Base-by-base conservation (phyloP, 306 rosid genomes). In the Lathyrus sativus region DNA sequence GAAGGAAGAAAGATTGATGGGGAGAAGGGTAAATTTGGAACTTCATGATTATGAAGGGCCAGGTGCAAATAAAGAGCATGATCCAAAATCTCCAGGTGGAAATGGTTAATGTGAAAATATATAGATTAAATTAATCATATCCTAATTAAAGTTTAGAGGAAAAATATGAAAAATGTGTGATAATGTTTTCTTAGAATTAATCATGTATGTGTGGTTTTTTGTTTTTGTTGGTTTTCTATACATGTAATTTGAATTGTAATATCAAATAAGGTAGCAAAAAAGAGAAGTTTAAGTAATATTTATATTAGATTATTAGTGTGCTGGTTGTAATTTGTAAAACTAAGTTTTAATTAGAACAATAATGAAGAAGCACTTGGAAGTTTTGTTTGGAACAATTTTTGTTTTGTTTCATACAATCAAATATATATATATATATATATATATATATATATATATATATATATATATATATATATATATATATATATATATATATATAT, bases 11-110 rank as follows among this genome's bases (percentile, higher is more conserved):
- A 68, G 15, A 51, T 31, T 65, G 2, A 11, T 31, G 56, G 76
- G 31, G 18, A 75, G 84, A 57, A 80, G 84, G 44, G 56, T 76
- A 0, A 54, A 56, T 71, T 57, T 79, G 59, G 79, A 70, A 57
- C 51, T 41, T 11, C 65, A 71, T 33, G 84, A 80, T 37, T 76
- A 76, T 62, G 75, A 56, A 33, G 75, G 68, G 8, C 65, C 84
- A 3, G 75, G 75, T 15, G 81, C 72, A 53, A 80, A 80, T 55
- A 46, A 4, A 19, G 78, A 54, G 54, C 78, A 80, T 76, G 46
- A 76, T 64, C 84, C 84, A 11, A 72, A 54, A 18, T 2, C 77
- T 62, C 84, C 84, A n/a, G 54, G 76, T 28, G 54, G 76, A 31
- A 9, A 7, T 64, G 59, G 57, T 53, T 66, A 15, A 66, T 51